Evolutionary conservation across 140 eudicot species (phyloP).

Genomic region (Stevia rebaudiana): DNA sequence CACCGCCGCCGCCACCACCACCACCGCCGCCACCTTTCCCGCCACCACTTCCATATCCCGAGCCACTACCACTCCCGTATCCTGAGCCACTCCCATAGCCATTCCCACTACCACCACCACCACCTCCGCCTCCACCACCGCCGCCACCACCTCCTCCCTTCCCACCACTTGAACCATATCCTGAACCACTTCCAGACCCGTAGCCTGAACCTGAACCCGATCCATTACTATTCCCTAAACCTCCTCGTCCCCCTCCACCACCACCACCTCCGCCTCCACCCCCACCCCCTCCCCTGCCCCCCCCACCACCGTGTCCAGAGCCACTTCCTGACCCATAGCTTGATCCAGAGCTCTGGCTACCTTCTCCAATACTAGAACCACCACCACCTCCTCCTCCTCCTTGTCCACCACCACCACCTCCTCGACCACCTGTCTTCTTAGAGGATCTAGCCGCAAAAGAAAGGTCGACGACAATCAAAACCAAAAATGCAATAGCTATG

Average conservation of each 20-base stretch:
- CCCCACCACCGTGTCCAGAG: constrained; percentile 42
- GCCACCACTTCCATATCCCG: constrained; percentile 40
- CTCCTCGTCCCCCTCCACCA: constrained; percentile 49
- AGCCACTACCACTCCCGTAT: constrained; percentile 59
- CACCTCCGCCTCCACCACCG: constrained; percentile 49
- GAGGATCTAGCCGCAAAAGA: constrained; percentile 49
- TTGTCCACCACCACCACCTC: constrained; percentile 43
- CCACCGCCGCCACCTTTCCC: constrained; percentile 43
- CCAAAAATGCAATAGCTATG: constrained; percentile 45
- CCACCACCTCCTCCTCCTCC: constrained; percentile 35
- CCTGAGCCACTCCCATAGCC: constrained; percentile 65
- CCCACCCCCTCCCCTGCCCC: constrained; percentile 42
- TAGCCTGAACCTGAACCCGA: constrained; percentile 62
- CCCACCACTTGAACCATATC: constrained; percentile 54
- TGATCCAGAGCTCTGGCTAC: constrained; percentile 38
- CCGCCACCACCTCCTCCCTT: constrained; percentile 45
- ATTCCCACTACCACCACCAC: constrained; percentile 42
- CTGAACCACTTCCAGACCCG: constrained; percentile 69
- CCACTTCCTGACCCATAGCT: constrained; percentile 51
- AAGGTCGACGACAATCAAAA: constrained; percentile 50
- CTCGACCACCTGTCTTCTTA: constrained; percentile 33
- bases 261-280: constrained; percentile 52
- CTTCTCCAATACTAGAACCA: constrained; percentile 25
- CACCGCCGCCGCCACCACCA: constrained; percentile 39
- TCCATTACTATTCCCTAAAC: constrained; percentile 42